A percentile compares a stretch with the other conserved stretches of the same genome.
phyloP scores from a whole-genome alignment of 306 rosid species.

The Quercus variabilis region DNA sequence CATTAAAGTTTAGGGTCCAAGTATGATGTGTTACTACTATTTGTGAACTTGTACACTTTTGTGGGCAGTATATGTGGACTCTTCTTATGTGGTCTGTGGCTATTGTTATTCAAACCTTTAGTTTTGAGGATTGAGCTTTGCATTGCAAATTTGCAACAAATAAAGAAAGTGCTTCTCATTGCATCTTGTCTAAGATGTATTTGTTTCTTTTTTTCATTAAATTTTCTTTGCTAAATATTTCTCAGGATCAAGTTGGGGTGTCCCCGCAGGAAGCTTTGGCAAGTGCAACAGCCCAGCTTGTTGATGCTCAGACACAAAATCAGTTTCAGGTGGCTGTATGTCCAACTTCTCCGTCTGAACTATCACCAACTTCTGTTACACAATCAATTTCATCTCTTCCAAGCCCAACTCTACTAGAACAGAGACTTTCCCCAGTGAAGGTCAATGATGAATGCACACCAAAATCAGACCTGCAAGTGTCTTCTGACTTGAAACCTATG shows the following conservation, averaged over 20 bases:
- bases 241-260: slow-evolving; percentile 49
- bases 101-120: not conserved
- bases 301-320: slow-evolving; percentile 41
- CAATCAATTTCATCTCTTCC: slow-evolving; percentile 57
- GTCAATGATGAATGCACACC: slow-evolving; percentile 15
- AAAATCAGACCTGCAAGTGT: slow-evolving; percentile 33
- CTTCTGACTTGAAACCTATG: slow-evolving; percentile 37
- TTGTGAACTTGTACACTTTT: not conserved
- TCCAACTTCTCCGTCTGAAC: slow-evolving; percentile 43
- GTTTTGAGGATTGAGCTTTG: not conserved
- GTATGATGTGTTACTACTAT: not conserved
- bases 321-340: slow-evolving; percentile 36
- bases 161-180: not conserved
- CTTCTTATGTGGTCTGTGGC: not conserved
- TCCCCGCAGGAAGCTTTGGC: slow-evolving; percentile 34
- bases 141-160: not conserved
- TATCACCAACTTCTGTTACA: slow-evolving; percentile 76
- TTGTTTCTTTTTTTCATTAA: not conserved
- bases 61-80: not conserved
- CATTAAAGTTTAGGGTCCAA: not conserved
- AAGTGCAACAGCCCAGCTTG: slow-evolving; percentile 30
- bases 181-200: not conserved
- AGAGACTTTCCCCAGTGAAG: slow-evolving; percentile 33
- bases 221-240: slow-evolving; percentile 12
- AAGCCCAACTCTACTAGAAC: slow-evolving; percentile 42